phyloP scores from a whole-genome alignment of 208 protist species.

The Leishmania guyanensis region DNA sequence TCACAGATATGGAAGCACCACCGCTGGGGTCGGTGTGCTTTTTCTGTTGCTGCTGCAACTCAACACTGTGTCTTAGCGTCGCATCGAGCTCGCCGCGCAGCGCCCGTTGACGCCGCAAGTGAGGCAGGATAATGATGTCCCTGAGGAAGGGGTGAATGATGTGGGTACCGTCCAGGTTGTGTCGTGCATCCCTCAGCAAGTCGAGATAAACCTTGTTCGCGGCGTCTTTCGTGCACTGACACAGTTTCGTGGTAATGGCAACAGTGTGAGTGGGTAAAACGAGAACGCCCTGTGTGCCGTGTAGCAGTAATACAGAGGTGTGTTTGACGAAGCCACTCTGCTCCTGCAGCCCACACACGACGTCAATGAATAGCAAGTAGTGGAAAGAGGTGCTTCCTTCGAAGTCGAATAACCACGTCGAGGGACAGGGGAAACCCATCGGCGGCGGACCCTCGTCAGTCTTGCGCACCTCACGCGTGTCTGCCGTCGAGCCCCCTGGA shows the following conservation, averaged over 20 bases:
- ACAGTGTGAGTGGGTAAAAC: slow-evolving; percentile 37
- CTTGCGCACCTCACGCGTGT: slow-evolving; percentile 18
- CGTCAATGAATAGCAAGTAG: slow-evolving; percentile 40
- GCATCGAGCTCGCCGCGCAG: background rate
- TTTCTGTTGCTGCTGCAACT: too few relatives aligned
- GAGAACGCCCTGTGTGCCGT: slow-evolving; percentile 39
- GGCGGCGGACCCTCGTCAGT: slow-evolving; percentile 12
- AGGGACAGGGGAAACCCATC: slow-evolving; percentile 15
- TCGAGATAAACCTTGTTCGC: slow-evolving; percentile 37
- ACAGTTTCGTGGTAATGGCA: slow-evolving; percentile 37
- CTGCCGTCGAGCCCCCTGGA: slow-evolving; percentile 35
- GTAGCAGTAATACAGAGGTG: slow-evolving; percentile 40
- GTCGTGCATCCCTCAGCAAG: slow-evolving; percentile 34
- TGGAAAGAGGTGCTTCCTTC: slow-evolving; percentile 42
- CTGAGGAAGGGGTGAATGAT: slow-evolving; percentile 51
- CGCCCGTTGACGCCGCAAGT: slow-evolving; percentile 31
- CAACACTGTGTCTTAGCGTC: too few relatives aligned
- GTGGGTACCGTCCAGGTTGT: slow-evolving; percentile 37
- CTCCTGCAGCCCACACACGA: slow-evolving; percentile 40
- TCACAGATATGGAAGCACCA: too few relatives aligned
- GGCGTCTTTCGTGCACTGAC: slow-evolving; percentile 31
- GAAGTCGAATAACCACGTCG: slow-evolving; percentile 34
- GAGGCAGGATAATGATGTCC: slow-evolving; percentile 42
- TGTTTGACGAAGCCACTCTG: slow-evolving; percentile 34
- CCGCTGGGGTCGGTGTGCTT: too few relatives aligned